Conservation (phyloP, 108 stramenopile genomes). For the Bacterosira constricta region DNA sequence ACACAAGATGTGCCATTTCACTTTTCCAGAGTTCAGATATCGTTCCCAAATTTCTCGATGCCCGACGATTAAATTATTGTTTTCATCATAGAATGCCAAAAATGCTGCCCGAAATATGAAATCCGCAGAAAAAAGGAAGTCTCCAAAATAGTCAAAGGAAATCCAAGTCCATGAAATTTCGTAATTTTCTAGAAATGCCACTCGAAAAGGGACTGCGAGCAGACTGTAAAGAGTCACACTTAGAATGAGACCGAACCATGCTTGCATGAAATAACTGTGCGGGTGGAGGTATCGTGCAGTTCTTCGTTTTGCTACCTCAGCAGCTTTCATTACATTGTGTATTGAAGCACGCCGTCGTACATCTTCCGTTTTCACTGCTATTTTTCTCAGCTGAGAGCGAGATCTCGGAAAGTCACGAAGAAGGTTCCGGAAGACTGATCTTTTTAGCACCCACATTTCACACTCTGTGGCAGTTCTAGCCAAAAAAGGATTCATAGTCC, state of each 20-base stretch:
- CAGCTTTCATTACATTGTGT: neutral
- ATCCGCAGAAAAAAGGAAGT: conserved; percentile 46
- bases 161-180: conserved; percentile 30
- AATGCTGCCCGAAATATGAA: conserved; percentile 26
- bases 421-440: conserved; percentile 36
- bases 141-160: conserved; percentile 49
- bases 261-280: conserved; percentile 44
- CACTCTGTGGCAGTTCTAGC: conserved; percentile 48
- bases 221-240: conserved; percentile 40
- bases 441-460: conserved; percentile 51
- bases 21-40: conserved; percentile 36
- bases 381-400: conserved; percentile 19
- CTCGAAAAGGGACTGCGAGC: conserved; percentile 44
- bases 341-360: conserved; percentile 26
- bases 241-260: conserved; percentile 46
- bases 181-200: conserved; percentile 49
- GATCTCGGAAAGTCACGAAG: conserved; percentile 44
- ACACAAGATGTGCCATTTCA: conserved; percentile 44
- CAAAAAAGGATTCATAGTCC: conserved; percentile 49
- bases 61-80: conserved; percentile 39
- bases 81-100: conserved; percentile 53
- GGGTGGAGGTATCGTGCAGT: conserved; percentile 41
- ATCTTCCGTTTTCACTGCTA: conserved; percentile 17
- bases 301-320: conserved; percentile 10
- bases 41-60: conserved; percentile 25